A percentile compares a stretch with the other conserved stretches of the same genome.
phyloP scores from a whole-genome alignment of 805 yeast genomes.

The Barnettozyma siamensis region DNA sequence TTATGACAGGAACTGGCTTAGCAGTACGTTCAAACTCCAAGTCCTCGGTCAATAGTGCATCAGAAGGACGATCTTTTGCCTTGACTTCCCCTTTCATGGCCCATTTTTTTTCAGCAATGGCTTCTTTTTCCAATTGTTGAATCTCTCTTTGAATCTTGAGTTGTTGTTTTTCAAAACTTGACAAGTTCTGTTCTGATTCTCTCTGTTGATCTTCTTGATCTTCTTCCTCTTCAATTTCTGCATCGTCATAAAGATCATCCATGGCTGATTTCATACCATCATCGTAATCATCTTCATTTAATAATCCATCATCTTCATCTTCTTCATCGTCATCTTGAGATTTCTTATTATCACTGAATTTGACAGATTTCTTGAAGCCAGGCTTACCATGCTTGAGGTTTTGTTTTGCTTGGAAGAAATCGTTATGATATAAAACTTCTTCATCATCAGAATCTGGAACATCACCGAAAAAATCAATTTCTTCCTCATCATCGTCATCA shows the following conservation, averaged over 20 bases:
- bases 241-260: conserved; percentile 32
- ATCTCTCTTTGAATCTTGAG: conserved; percentile 71
- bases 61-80: conserved; percentile 75
- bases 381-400: conserved; percentile 8
- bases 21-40: conserved; percentile 89
- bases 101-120: conserved; percentile 90
- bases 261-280: conserved; percentile 53
- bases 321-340: conserved; percentile 29
- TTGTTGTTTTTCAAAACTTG: conserved; percentile 83
- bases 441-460: conserved; percentile 46
- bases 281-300: conserved; percentile 57
- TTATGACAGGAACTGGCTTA: conserved; percentile 93
- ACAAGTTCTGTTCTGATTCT: conserved; percentile 36
- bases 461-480: conserved; percentile 46
- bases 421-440: conserved; percentile 35
- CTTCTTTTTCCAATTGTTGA: conserved; percentile 72
- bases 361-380: conserved; percentile 5
- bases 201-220: conserved; percentile 25
- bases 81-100: conserved; percentile 89
- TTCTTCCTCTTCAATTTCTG: conserved; percentile 36
- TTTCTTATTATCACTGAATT: background rate
- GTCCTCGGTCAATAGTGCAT: conserved; percentile 75
- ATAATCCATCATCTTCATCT: conserved; percentile 42
- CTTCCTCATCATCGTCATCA: conserved; percentile 43
- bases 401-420: conserved; percentile 47